Conservation (phyloP, 1,284 basidiomycete species). For the Chondrostereum purpureum region DNA sequence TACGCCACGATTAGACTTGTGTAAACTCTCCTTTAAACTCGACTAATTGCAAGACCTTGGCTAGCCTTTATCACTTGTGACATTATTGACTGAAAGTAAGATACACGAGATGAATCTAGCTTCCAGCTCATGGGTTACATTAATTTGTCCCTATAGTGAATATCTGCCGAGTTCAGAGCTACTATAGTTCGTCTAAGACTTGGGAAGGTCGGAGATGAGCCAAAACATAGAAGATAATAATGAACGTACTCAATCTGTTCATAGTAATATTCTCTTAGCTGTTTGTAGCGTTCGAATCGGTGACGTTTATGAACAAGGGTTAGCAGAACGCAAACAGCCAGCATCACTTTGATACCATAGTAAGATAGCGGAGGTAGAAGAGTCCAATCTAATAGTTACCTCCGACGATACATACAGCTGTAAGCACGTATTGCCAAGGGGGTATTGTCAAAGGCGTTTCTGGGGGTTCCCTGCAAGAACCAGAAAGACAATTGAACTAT, state of each 20-base stretch:
- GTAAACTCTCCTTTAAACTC: too few relatives aligned
- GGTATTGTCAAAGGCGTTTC: conserved; percentile 26
- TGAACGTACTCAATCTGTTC: conserved; percentile 48
- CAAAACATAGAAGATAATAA: not conserved
- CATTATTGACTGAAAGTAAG: too few relatives aligned
- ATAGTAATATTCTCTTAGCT: conserved; percentile 47
- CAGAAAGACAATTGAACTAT: conserved; percentile 20
- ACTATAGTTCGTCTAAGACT: not conserved
- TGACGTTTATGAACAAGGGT: conserved; percentile 44
- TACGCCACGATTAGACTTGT: too few relatives aligned
- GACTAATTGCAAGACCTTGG: too few relatives aligned
- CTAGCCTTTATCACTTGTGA: too few relatives aligned
- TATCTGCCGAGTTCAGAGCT: too few relatives aligned
- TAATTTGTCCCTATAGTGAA: too few relatives aligned
- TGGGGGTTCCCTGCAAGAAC: conserved; percentile 22
- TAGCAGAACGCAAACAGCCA: conserved; percentile 34
- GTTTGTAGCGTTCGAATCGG: conserved; percentile 35
- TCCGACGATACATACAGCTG: conserved; percentile 29
- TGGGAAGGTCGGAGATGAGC: not conserved
- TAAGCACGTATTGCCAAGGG: conserved; percentile 41
- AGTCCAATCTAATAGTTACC: conserved; percentile 26
- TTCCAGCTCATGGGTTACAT: too few relatives aligned
- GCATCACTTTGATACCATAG: conserved; percentile 29
- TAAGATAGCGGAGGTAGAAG: not conserved
- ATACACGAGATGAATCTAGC: too few relatives aligned